Base-by-base conservation (phyloP, 1,284 basidiomycete species). In the Moesziomyces sp. region DNA sequence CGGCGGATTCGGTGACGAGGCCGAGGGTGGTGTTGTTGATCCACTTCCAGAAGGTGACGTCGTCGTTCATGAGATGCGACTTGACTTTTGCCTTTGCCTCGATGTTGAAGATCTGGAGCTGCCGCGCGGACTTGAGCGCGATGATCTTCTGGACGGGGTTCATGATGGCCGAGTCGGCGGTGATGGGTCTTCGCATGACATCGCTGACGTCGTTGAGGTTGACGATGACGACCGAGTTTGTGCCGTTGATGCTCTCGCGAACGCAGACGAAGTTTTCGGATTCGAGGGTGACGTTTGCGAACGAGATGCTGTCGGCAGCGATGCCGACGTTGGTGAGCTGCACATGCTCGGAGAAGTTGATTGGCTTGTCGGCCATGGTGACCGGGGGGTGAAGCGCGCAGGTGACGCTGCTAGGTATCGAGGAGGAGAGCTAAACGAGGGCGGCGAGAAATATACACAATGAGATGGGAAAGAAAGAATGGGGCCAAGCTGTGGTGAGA, bases 31-130 rank as follows among this genome's bases (percentile, higher is more conserved):
- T 89, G 77, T 93, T 91, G 64, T 90, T 92, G 63, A 98, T 90
- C 97, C 97, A 99, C 84, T 96, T 97, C 97, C 97, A 99, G 86
- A 97, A 99, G 45, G 93, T 90, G 66, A 99, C 89, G 81, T 99
- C 97, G 85, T 98, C 94, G 84, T 91, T 91, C 88, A 92, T 79
- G 64, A 91, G 87, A 85, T 99, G 94, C 24, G 95, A 94, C 84
- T 97, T 97, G 85, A 99, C 92, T 87, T 99, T 99, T 84, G 91
- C 88, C 97, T 99, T 49, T 91, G 93, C 82, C 93, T 82, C 95
- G 76, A 99, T 94, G 86, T 99, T 97, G 88, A 99, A 99, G 74
- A 99, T 91, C 86, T 99, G 97, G 42, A 99, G 89, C 80, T 96
- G 97, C 83, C 68, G 88, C 87, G 82, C 86, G 86, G 83, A 85